Conservation (phyloP, 116 monocot species). For the Zostera marina region DNA sequence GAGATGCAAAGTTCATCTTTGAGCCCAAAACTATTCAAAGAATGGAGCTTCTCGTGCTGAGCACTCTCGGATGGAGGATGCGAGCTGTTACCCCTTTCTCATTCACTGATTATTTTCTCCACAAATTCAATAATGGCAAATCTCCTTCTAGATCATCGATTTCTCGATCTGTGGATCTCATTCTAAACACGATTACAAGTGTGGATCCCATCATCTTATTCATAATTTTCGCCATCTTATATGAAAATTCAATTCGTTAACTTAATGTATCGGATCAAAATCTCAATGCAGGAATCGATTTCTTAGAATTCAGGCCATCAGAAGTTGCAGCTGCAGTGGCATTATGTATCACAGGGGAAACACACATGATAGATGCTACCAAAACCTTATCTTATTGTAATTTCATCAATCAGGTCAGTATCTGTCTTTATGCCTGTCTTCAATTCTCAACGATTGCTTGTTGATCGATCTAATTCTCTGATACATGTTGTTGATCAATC, state of each 20-base stretch:
- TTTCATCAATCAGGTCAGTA: constrained; percentile 22
- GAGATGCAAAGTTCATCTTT: constrained; percentile 42
- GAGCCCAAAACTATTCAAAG: constrained; percentile 73
- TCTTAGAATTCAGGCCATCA: constrained; percentile 54
- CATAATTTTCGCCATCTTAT: background rate
- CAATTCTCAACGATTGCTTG: background rate
- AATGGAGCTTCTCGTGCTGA: constrained; percentile 80
- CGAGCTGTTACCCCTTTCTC: constrained; percentile 73
- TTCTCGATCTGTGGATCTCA: constrained; percentile 36
- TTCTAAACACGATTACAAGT: constrained; percentile 47
- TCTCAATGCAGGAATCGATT: constrained; percentile 28
- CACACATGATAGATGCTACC: constrained; percentile 10
- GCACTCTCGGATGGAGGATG: constrained; percentile 75
- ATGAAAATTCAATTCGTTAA: too few relatives aligned
- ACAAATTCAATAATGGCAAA: constrained; percentile 31
- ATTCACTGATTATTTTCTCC: constrained; percentile 66
- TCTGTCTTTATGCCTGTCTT: background rate
- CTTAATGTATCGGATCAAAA: background rate
- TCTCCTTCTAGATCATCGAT: constrained; percentile 10
- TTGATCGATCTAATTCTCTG: too few relatives aligned
- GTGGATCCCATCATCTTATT: background rate
- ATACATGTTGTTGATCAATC: too few relatives aligned
- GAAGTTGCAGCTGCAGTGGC: constrained; percentile 51
- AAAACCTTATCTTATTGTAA: constrained; percentile 16
- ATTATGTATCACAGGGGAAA: constrained; percentile 11